These are phyloP conservation scores for Cercospora zeae-maydis DNA, from an alignment of 2,329 filamentous ascomycete species.

Conservation along the genomic window DNA sequence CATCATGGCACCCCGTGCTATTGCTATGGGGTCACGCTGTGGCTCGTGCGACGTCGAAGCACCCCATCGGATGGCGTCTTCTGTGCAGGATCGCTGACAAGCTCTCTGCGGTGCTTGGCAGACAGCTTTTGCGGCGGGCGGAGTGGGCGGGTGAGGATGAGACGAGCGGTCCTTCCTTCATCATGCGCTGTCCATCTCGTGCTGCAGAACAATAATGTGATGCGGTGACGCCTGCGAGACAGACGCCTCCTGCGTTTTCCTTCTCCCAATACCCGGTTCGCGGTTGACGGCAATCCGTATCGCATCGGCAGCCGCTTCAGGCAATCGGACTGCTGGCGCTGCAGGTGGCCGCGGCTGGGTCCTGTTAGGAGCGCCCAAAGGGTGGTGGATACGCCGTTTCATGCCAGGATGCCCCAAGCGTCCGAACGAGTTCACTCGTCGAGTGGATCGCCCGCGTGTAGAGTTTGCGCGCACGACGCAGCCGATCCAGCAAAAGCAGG, in stretches of 20 bases:
- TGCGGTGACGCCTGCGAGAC: constrained; percentile 10
- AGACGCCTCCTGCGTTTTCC: constrained; percentile 17
- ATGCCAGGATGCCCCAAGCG: constrained; percentile 22
- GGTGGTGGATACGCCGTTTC: constrained; percentile 20
- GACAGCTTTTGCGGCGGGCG: neutral
- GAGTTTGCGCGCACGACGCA: constrained; percentile 20
- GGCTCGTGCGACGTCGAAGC: constrained; percentile 23
- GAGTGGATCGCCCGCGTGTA: constrained; percentile 22
- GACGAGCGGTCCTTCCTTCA: neutral
- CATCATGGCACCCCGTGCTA: constrained; percentile 17
- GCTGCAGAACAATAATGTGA: neutral
- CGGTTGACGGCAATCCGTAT: constrained; percentile 14
- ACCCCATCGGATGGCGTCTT: constrained; percentile 15
- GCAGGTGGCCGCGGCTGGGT: constrained; percentile 10
- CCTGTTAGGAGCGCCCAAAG: constrained; percentile 7
- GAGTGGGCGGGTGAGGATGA: neutral
- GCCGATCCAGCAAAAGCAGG: constrained; percentile 18
- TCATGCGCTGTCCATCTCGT: constrained; percentile 2
- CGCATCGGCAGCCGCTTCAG: neutral
- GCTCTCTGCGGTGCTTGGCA: neutral
- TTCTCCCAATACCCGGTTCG: constrained; percentile 19
- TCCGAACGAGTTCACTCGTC: constrained; percentile 19
- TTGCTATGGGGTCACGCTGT: constrained; percentile 17
- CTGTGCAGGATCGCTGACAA: constrained; percentile 1
- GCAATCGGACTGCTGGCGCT: neutral